A percentile compares a stretch with the other conserved stretches of the same genome.
Evolutionary conservation across 352 stramenopile genomes (phyloP).

Genomic region (Phytophthora nicotianae): DNA sequence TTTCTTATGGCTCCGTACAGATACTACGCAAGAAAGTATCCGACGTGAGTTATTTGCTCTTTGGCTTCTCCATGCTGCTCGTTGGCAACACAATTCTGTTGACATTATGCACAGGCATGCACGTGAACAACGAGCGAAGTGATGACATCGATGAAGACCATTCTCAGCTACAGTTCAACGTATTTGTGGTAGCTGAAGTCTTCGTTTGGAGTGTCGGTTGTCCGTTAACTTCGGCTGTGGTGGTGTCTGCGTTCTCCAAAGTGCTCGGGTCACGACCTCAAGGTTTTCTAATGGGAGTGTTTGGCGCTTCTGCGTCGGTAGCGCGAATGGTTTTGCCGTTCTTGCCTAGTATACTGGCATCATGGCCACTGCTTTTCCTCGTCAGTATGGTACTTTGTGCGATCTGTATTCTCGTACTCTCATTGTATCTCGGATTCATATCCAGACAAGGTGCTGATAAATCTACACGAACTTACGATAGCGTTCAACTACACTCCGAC

Average conservation of each 20-base stretch:
- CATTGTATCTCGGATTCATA: constrained; percentile 32
- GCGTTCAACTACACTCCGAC: constrained; percentile 32
- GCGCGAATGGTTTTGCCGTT: constrained; percentile 65
- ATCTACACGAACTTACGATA: constrained; percentile 17
- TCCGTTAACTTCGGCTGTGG: constrained; percentile 55
- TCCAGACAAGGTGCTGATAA: constrained; percentile 8
- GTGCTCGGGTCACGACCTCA: constrained; percentile 55
- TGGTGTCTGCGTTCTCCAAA: constrained; percentile 66
- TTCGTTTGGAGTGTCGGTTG: constrained; percentile 73
- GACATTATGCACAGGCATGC: constrained; percentile 28
- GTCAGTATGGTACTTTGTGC: constrained; percentile 52
- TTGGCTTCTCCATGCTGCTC: constrained; percentile 54
- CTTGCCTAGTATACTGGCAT: constrained; percentile 51
- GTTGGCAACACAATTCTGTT: constrained; percentile 57
- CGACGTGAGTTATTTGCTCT: constrained; percentile 50
- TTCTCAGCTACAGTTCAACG: constrained; percentile 28
- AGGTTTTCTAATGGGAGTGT: constrained; percentile 63
- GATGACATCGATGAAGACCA: constrained; percentile 14
- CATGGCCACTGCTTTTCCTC: constrained; percentile 49
- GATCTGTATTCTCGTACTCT: constrained; percentile 47
- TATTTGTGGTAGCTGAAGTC: constrained; percentile 50
- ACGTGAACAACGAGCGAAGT: constrained; percentile 13
- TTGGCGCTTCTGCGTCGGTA: constrained; percentile 61
- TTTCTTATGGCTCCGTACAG: constrained; percentile 50
- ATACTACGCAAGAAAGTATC: constrained; percentile 39